Percentiles rank a stretch among this genome's conserved stretches.
These are phyloP conservation scores for Kwoniella sp. DNA, from an alignment of 768 basidiomycete species.

Conservation along the genomic window DNA sequence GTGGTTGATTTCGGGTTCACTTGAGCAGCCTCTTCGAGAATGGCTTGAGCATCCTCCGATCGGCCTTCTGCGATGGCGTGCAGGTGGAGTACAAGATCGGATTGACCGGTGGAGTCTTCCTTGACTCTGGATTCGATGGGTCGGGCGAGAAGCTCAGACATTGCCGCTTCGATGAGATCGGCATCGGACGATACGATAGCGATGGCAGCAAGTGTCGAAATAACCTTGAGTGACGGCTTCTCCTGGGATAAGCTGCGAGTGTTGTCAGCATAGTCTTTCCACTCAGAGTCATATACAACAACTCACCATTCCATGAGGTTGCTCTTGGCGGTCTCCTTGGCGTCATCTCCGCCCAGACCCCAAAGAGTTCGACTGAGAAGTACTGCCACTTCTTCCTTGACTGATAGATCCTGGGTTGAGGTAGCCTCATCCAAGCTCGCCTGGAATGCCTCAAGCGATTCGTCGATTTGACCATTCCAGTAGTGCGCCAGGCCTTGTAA, in stretches of 20 bases:
- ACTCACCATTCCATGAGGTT: slow-evolving; percentile 79
- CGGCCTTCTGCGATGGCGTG: slow-evolving; percentile 61
- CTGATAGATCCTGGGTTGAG: slow-evolving; percentile 33
- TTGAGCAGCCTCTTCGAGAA: slow-evolving; percentile 26
- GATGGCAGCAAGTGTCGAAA: slow-evolving; percentile 85
- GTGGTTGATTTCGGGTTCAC: slow-evolving; percentile 15
- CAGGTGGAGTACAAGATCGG: slow-evolving; percentile 70
- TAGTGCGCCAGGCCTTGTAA: slow-evolving; percentile 74
- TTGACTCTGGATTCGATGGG: slow-evolving; percentile 67
- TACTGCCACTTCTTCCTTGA: slow-evolving; percentile 72
- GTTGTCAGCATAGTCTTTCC: neutral
- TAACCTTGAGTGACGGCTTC: slow-evolving; percentile 75
- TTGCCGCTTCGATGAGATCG: slow-evolving; percentile 77
- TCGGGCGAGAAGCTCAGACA: slow-evolving; percentile 75
- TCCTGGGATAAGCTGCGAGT: slow-evolving; percentile 70
- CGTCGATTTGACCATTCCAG: slow-evolving; percentile 65
- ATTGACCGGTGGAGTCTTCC: slow-evolving; percentile 71
- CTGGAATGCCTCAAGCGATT: slow-evolving; percentile 70
- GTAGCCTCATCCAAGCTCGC: slow-evolving; percentile 62
- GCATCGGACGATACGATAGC: slow-evolving; percentile 72
- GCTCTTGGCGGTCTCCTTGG: slow-evolving; percentile 72
- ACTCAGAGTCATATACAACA: neutral
- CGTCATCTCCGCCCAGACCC: slow-evolving; percentile 75
- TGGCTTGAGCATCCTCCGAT: slow-evolving; percentile 20
- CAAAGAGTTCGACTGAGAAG: slow-evolving; percentile 84